Evolutionary conservation across 129 eudicot species (phyloP).

Genomic region (Flaveria robusta): DNA sequence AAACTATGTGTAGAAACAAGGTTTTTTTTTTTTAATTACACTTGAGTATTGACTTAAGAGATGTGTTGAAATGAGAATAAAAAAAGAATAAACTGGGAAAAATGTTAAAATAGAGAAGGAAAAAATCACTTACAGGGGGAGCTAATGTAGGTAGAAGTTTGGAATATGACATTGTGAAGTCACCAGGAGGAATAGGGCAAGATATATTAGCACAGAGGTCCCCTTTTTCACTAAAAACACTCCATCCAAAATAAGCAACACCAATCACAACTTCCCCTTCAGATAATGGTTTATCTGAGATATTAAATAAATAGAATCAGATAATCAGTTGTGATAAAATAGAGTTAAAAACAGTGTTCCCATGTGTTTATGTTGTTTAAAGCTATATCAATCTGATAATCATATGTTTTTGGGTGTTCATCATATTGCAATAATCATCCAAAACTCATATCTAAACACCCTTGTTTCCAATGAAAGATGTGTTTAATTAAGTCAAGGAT

Average conservation of each 20-base stretch:
- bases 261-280: conserved; percentile 67
- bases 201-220: conserved; percentile 69
- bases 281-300: conserved; percentile 61
- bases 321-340: background rate
- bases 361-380: background rate
- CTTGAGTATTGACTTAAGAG: background rate
- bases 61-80: background rate
- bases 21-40: background rate
- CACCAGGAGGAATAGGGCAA: conserved; percentile 75
- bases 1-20: background rate
- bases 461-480: background rate
- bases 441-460: background rate
- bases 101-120: background rate
- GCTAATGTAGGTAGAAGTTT: conserved; percentile 72
- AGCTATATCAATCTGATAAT: background rate
- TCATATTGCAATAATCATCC: background rate
- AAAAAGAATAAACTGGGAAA: background rate
- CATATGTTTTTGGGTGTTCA: background rate
- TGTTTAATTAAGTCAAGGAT: background rate
- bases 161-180: conserved; percentile 65
- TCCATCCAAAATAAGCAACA: conserved; percentile 59
- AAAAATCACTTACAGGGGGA: conserved; percentile 83
- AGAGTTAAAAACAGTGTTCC: background rate
- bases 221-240: conserved; percentile 52
- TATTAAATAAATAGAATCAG: background rate